phyloP scores from a whole-genome alignment of 371 early-diverging fungal species.

The Ordospora colligata region DNA sequence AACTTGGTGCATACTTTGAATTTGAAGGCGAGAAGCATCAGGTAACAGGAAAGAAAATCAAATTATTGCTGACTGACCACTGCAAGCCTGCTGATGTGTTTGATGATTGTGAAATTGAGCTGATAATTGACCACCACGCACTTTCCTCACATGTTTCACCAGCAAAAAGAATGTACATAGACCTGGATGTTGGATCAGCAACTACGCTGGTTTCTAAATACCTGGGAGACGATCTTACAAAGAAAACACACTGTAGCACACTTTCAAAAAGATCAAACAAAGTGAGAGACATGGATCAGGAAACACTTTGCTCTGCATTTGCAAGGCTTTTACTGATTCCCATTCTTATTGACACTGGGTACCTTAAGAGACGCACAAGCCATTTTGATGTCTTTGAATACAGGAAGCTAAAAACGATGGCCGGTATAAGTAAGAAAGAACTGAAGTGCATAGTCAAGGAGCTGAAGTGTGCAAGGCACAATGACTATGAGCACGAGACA shows the following conservation, averaged over 20 bases:
- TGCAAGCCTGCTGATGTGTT: constrained; percentile 46
- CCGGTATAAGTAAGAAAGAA: constrained; percentile 29
- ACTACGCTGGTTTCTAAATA: constrained; percentile 52
- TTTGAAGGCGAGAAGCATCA: background rate
- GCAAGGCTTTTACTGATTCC: constrained; percentile 45
- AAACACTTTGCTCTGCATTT: constrained; percentile 9
- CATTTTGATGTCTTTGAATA: constrained; percentile 45
- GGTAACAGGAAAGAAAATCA: constrained; percentile 35
- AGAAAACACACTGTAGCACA: background rate
- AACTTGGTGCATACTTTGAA: constrained; percentile 31
- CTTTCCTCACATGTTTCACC: background rate
- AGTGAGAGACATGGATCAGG: background rate
- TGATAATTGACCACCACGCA: constrained; percentile 54
- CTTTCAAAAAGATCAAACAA: background rate
- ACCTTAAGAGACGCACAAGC: constrained; percentile 26
- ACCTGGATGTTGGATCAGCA: constrained; percentile 44
- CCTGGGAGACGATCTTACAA: constrained; percentile 38
- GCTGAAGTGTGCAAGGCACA: constrained; percentile 34
- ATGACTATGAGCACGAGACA: constrained; percentile 28
- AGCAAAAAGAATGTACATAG: constrained; percentile 45
- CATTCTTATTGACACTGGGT: constrained; percentile 49
- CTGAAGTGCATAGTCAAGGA: constrained; percentile 22
- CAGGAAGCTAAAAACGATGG: constrained; percentile 30
- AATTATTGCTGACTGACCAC: constrained; percentile 47
- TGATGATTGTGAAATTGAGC: constrained; percentile 14